Evolutionary conservation across 495 filamentous ascomycete genomes (phyloP).

Genomic region (Aspergillus sclerotioniger): DNA sequence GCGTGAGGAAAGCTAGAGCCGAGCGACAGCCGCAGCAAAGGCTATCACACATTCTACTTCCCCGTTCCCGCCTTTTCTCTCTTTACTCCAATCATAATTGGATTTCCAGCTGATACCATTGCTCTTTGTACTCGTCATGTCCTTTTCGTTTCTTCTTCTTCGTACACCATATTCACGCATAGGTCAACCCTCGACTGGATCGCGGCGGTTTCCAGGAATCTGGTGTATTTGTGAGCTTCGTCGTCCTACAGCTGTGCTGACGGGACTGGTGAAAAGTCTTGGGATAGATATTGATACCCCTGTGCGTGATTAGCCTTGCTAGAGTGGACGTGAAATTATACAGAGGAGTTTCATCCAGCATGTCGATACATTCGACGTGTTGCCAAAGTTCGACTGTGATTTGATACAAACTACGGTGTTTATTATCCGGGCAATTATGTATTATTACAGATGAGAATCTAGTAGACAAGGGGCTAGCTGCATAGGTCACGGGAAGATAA

Average conservation of each 20-base stretch:
- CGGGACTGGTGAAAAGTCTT: background rate
- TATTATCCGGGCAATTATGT: background rate
- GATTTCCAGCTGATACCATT: background rate
- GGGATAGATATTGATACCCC: slow-evolving; percentile 6
- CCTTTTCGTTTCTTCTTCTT: background rate
- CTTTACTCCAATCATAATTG: background rate
- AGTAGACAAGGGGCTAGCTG: background rate
- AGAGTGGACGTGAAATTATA: background rate
- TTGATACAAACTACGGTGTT: background rate
- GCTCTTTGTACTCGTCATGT: background rate
- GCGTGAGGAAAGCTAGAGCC: background rate
- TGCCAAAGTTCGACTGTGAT: background rate
- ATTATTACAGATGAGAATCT: background rate
- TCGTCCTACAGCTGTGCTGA: slow-evolving; percentile 14
- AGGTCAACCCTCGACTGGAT: slow-evolving; percentile 5
- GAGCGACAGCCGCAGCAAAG: background rate
- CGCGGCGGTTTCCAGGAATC: slow-evolving; percentile 2
- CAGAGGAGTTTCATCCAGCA: background rate
- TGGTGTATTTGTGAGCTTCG: background rate
- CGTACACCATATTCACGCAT: background rate
- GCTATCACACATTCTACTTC: background rate
- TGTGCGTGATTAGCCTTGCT: background rate
- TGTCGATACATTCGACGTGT: background rate
- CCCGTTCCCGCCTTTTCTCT: too few relatives aligned
- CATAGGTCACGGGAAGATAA: background rate